Conservation (phyloP, 306 rosid species). For the Neltuma alba region DNA sequence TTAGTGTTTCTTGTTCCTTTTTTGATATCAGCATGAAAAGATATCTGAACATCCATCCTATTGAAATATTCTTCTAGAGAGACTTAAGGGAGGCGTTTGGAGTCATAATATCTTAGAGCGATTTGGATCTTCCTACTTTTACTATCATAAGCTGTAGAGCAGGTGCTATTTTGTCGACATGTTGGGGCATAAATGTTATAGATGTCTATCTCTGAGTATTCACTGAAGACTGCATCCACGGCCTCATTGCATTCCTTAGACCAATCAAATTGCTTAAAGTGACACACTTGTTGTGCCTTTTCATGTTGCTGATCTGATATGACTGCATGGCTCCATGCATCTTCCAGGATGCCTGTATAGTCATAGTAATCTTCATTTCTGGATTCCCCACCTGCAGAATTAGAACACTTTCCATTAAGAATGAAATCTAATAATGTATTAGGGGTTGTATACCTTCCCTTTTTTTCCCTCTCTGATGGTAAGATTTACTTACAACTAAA, state of each 20-base stretch:
- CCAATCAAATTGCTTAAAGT: constrained; percentile 50
- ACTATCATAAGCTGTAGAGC: constrained; percentile 28
- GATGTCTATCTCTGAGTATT: constrained; percentile 55
- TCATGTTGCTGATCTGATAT: constrained; percentile 54
- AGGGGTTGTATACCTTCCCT: not conserved
- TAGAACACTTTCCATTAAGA: not conserved
- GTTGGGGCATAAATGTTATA: constrained; percentile 59
- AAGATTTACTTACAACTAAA: constrained; percentile 53
- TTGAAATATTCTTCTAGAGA: constrained; percentile 54
- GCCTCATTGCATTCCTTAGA: constrained; percentile 49
- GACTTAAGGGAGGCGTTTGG: too few species aligned
- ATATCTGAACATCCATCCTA: constrained; percentile 50
- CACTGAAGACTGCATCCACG: constrained; percentile 36
- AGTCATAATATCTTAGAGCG: too few species aligned
- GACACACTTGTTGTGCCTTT: constrained; percentile 53
- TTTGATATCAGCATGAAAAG: constrained; percentile 42
- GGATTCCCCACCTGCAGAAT: constrained; percentile 57
- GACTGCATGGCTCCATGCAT: constrained; percentile 69
- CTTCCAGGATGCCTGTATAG: constrained; percentile 46
- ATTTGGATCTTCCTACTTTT: constrained; percentile 8
- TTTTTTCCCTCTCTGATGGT: not conserved
- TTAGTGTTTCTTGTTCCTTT: constrained; percentile 28
- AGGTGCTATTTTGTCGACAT: constrained; percentile 38
- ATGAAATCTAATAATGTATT: not conserved
- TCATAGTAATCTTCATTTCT: constrained; percentile 50